Conservation (phyloP, 768 basidiomycete species). For the Boletellus ananiceps region DNA sequence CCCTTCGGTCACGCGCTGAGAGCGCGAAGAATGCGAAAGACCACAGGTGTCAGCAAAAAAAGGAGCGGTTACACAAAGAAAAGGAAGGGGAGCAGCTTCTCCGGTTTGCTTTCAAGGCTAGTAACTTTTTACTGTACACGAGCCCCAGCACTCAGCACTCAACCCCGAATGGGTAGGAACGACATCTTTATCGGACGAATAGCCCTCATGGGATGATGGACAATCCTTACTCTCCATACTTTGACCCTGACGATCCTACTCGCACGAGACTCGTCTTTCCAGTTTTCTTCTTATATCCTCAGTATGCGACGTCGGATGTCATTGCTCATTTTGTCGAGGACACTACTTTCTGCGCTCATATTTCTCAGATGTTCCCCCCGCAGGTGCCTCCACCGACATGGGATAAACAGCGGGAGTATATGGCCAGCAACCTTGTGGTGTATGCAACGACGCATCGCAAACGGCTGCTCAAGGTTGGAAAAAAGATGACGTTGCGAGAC, state of each 20-base stretch:
- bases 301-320: constrained; percentile 83
- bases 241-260: constrained; percentile 61
- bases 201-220: constrained; percentile 45
- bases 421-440: constrained; percentile 57
- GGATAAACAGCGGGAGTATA: constrained; percentile 72
- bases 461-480: constrained; percentile 85
- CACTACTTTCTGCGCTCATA: constrained; percentile 73
- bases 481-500: constrained; percentile 80
- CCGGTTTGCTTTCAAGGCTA: constrained; percentile 60
- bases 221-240: constrained; percentile 59
- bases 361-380: constrained; percentile 81
- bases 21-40: constrained; percentile 48
- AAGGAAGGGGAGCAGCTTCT: constrained; percentile 51
- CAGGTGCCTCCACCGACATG: constrained; percentile 61
- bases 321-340: constrained; percentile 83
- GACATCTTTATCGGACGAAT: constrained; percentile 61
- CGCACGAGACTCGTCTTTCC: constrained; percentile 69
- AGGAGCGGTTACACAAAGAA: constrained; percentile 46
- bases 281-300: constrained; percentile 91
- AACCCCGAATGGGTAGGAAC: constrained; percentile 45
- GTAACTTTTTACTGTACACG: constrained; percentile 14
- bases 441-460: constrained; percentile 79
- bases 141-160: neutral
- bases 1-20: constrained; percentile 44
- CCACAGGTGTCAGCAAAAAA: constrained; percentile 45